Evolutionary conservation across 1,284 basidiomycete genomes (phyloP), one percentile per base, ranked within the genome.

Genomic region (Phylloboletellus chloephorus): DNA sequence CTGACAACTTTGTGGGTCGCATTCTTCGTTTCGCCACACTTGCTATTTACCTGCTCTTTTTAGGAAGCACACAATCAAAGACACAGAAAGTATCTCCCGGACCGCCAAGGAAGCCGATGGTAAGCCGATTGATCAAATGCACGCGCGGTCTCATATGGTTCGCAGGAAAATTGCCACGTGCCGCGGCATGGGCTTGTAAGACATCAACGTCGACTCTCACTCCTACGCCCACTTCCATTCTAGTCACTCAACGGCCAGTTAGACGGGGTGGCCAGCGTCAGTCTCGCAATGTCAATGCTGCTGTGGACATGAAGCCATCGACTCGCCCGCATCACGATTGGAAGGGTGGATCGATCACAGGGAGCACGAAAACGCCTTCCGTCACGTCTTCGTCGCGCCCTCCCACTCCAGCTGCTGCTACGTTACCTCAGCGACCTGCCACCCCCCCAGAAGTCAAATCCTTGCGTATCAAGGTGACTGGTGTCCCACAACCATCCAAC

Each of bases 11-110:
- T 94, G 87, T 91, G 60, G 38, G 86, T 76, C 26, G 31, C 36
- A 15, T 30, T 36, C 31, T 49, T 42, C 34, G 40, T 24, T 45
- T 44, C 30, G 33, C 29, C 32, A 15, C 11, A 13, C 23, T 37
- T 32, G 35, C 38, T 28, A 23, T 51, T 61, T 22, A 61, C 50
- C 49, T 23, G 0, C n/a, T 46, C 46, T 23, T 22, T 40, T 36
- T 21, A 90, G 87, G 53, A 89, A 90, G 76, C 87, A 89, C 60
- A 86, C 85, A 0, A 86, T 90, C 69, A 90, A 89, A 64, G 82
- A 86, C 22, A 86, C 82, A 1, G 87, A 90, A 59, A 84, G 69
- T 41, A 68, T 81, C 60, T 69, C 26, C 59, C 73, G 43, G 62
- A 57, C 46, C 73, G 69, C 66, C 75, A 83, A 48, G 40, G 80